Base-by-base conservation (phyloP, 768 basidiomycete genomes). In the Calvatia gigantea region DNA sequence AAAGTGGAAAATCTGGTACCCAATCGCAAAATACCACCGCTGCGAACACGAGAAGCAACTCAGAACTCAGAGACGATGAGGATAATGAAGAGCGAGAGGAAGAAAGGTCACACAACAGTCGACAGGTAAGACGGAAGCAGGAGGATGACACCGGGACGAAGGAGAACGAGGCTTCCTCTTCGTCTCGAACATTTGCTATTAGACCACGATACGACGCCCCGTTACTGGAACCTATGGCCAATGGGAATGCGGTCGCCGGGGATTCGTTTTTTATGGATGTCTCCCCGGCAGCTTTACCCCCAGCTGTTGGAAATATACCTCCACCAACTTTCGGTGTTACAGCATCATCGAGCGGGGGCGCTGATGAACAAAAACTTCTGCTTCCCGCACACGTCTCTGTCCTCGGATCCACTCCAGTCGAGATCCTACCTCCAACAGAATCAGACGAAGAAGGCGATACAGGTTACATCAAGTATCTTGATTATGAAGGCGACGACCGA, bases 401-500 rank as follows among this genome's bases (percentile, higher is more conserved):
- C 5, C 71, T 82, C 50, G 76, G 75, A 19, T 72, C 67, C 41
- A 67, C 73, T 12, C 73, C 80, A 3, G 68, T 76, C 27, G 73
- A 80, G 56, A 76, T 85, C 17, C 66, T 83, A 15, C 66, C 74
- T 12, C 71, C 78, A 15, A 64, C 73, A 2, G 62, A 70, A 12
- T 58, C 53, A 27, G 71, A 79, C 33, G 73, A 75, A 12, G 82
- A 84, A 19, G 80, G 80, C 7, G 82, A 84, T 21, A 54, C 44
- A 14, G 81, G 81, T 62, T 89, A 82, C 62, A 91, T 93, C 55
- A 83, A 91, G 50, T 91, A 89, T 63, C 73, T 92, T 21, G 88
- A 91, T 60, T 87, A 84, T 60, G 87, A 87, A 49, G 82, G 84
- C 61, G 70, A 76, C 14, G 45, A 32, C 31, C 80, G 77, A 70